Evolutionary conservation across 805 yeast genomes (phyloP).

Genomic region (Naumovozyma castellii): DNA sequence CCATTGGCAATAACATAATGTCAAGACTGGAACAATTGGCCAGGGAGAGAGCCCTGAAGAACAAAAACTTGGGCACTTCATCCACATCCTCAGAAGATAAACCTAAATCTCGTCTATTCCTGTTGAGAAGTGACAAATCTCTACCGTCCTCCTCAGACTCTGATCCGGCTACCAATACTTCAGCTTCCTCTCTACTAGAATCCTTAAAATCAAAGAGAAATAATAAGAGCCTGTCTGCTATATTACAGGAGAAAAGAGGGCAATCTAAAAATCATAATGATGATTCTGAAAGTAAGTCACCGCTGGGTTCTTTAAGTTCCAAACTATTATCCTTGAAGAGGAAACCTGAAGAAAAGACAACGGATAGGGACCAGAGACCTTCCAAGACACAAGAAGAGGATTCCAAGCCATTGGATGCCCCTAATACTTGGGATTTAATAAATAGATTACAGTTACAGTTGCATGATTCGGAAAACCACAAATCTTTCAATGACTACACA

Average conservation of each 20-base stretch:
- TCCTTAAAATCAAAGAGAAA: neutral
- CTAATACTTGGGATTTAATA: neutral
- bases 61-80: neutral
- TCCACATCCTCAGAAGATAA: neutral
- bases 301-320: conserved; percentile 2
- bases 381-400: neutral
- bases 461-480: too few species aligned
- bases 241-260: neutral
- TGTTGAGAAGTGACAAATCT: neutral
- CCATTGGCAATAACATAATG: conserved; percentile 1
- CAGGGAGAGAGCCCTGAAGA: conserved; percentile 26
- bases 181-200: neutral
- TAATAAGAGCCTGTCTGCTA: neutral
- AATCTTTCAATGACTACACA: too few species aligned
- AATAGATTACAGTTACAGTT: neutral
- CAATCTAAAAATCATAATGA: too few species aligned
- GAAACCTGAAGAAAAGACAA: neutral
- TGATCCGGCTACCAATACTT: neutral
- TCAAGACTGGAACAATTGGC: conserved; percentile 43
- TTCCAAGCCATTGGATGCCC: neutral
- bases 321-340: neutral
- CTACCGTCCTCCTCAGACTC: neutral
- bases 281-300: too few species aligned
- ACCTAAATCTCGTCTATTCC: neutral
- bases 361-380: neutral